A percentile compares a stretch with the other conserved stretches of the same genome.
phyloP scores from a whole-genome alignment of 192 early-diverging fungal genomes.

The Piromyces finnis region DNA sequence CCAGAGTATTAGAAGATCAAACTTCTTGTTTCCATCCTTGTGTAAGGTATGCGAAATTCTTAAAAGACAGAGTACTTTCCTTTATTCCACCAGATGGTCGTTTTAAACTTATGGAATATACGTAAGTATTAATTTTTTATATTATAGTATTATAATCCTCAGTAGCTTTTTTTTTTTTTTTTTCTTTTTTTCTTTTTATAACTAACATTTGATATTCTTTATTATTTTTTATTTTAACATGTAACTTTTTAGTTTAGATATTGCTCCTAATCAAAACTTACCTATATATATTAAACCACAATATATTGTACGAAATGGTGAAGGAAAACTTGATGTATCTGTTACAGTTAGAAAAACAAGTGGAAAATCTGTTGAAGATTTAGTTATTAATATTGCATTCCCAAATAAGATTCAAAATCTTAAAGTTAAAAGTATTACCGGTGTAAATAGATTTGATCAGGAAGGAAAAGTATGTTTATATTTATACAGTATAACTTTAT shows the following conservation, averaged over 20 bases:
- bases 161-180: no score
- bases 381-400: not conserved
- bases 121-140: slow-evolving; percentile 10
- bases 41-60: slow-evolving; percentile 27
- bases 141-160: no score
- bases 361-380: not conserved
- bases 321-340: not conserved
- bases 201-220: no score
- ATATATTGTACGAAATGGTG: not conserved
- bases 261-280: not conserved
- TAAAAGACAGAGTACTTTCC: slow-evolving; percentile 48
- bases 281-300: not conserved
- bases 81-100: slow-evolving; percentile 90
- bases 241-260: not conserved
- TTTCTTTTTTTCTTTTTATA: no score
- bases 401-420: not conserved
- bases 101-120: slow-evolving; percentile 74
- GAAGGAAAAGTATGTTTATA: not conserved
- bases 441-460: not conserved
- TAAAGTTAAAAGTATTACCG: not conserved
- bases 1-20: slow-evolving; percentile 52
- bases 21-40: slow-evolving; percentile 69
- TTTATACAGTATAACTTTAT: no score
- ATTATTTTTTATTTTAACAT: no score
- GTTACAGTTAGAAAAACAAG: not conserved